phyloP scores from a whole-genome alignment of 2,329 filamentous ascomycete species.

The Alternaria sp. region DNA sequence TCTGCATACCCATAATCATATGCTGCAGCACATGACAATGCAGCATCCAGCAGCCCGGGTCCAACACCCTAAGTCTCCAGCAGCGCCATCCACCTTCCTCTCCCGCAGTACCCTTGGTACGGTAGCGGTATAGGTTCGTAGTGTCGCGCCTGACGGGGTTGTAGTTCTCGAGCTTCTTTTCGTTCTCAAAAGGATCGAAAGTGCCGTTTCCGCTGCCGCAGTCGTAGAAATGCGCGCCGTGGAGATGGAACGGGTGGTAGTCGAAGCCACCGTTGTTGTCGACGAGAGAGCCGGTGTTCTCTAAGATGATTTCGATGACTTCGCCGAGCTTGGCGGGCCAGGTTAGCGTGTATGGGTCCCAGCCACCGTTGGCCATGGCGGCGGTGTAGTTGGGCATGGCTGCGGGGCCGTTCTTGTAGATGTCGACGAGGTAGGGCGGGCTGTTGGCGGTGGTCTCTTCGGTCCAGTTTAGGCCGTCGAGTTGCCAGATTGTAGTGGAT shows the following conservation, averaged over 20 bases:
- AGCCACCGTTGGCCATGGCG: conserved; percentile 59
- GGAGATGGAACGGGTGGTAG: conserved; percentile 62
- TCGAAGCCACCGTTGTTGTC: conserved; percentile 33
- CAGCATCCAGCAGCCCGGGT: conserved; percentile 66
- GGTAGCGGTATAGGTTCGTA: conserved; percentile 65
- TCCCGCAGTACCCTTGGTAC: conserved; percentile 47
- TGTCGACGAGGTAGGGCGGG: conserved; percentile 59
- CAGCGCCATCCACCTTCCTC: conserved; percentile 64
- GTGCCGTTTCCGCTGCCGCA: conserved; percentile 61
- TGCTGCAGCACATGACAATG: conserved; percentile 67
- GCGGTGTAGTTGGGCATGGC: conserved; percentile 60
- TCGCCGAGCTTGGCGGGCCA: conserved; percentile 65
- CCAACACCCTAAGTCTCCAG: conserved; percentile 62
- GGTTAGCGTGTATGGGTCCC: conserved; percentile 59
- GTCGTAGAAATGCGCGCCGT: conserved; percentile 63
- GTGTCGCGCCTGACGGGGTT: conserved; percentile 55
- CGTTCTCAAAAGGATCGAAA: conserved; percentile 59
- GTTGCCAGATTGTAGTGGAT: conserved; percentile 30
- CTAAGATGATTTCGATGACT: conserved; percentile 61
- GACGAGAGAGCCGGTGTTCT: conserved; percentile 41
- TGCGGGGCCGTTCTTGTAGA: conserved; percentile 57
- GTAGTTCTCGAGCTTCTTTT: conserved; percentile 47
- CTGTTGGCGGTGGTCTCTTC: conserved; percentile 15
- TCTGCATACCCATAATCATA: conserved; percentile 63
- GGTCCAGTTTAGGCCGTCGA: conserved; percentile 31